Percentiles rank a stretch among this genome's conserved stretches.
Conservation (phyloP, 371 early-diverging fungal species). For the Haplosporangium sp. region DNA sequence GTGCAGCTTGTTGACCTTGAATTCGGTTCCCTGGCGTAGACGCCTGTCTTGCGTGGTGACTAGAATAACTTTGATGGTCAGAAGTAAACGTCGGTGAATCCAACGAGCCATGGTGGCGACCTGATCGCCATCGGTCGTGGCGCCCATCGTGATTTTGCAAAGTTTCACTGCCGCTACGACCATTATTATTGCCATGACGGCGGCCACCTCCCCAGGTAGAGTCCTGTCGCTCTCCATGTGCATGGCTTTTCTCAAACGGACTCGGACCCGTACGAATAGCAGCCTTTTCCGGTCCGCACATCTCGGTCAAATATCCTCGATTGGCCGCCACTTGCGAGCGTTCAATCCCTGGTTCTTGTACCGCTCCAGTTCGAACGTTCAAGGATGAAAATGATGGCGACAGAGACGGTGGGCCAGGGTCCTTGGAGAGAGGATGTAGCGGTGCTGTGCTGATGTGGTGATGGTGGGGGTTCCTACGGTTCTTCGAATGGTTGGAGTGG, state of each 20-base stretch:
- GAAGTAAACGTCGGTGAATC: constrained; percentile 3
- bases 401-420: constrained; percentile 2
- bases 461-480: background rate
- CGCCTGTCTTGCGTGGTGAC: constrained; percentile 16
- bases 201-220: background rate
- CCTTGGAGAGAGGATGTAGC: constrained; percentile 27
- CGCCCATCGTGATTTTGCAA: constrained; percentile 19
- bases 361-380: constrained; percentile 10
- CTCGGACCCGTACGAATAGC: constrained; percentile 9
- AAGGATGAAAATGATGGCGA: constrained; percentile 35
- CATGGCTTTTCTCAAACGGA: background rate
- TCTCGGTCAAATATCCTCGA: constrained; percentile 17
- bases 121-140: constrained; percentile 12
- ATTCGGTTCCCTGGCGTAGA: constrained; percentile 19
- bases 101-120: constrained; percentile 11
- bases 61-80: background rate
- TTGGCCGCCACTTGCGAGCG: constrained; percentile 16
- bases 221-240: background rate
- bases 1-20: background rate
- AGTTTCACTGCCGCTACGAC: constrained; percentile 12
- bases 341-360: constrained; percentile 38
- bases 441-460: constrained; percentile 7
- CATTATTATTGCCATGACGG: background rate
- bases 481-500: background rate
- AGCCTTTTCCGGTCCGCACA: background rate